Evolutionary conservation across 352 stramenopile genomes (phyloP).

Genomic region (Globisporangium takayamanum): DNA sequence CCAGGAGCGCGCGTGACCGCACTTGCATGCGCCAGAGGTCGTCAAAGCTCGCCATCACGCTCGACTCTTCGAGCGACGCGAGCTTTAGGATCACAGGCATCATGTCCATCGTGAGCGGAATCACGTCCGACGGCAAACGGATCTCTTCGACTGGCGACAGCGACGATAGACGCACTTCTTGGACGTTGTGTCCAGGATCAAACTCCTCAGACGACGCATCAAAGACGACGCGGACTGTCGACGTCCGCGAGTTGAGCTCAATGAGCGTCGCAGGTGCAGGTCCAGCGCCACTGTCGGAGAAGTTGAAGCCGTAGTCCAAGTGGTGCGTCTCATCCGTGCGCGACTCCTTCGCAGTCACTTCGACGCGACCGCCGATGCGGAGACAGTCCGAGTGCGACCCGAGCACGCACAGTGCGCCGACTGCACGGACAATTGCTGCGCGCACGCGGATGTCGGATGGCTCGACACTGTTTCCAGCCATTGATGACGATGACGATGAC

Average conservation of each 20-base stretch:
- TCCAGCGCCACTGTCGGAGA: conserved; percentile 24
- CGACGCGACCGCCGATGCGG: conserved; percentile 70
- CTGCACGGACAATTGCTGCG: conserved; percentile 69
- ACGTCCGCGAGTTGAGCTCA: conserved; percentile 51
- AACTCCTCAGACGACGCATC: conserved; percentile 59
- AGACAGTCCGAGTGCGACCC: conserved; percentile 82
- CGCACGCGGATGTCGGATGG: conserved; percentile 61
- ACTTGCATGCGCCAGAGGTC: conserved; percentile 82
- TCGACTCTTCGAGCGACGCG: conserved; percentile 64
- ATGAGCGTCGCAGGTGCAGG: conserved; percentile 68
- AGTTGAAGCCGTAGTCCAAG: conserved; percentile 50
- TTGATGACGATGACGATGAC: neutral
- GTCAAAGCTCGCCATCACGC: conserved; percentile 58
- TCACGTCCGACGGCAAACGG: conserved; percentile 38
- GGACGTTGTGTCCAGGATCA: conserved; percentile 75
- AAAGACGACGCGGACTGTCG: conserved; percentile 76
- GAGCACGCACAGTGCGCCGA: conserved; percentile 76
- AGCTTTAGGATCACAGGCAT: conserved; percentile 83
- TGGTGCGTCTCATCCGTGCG: conserved; percentile 21
- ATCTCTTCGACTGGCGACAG: conserved; percentile 79
- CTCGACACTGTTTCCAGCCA: conserved; percentile 3
- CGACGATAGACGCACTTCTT: conserved; percentile 64
- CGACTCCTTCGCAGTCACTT: conserved; percentile 45
- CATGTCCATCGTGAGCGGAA: conserved; percentile 59
- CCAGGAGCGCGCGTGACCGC: conserved; percentile 71